Conservation (phyloP, 2,329 filamentous ascomycete genomes). For the Fusarium transvaalense region DNA sequence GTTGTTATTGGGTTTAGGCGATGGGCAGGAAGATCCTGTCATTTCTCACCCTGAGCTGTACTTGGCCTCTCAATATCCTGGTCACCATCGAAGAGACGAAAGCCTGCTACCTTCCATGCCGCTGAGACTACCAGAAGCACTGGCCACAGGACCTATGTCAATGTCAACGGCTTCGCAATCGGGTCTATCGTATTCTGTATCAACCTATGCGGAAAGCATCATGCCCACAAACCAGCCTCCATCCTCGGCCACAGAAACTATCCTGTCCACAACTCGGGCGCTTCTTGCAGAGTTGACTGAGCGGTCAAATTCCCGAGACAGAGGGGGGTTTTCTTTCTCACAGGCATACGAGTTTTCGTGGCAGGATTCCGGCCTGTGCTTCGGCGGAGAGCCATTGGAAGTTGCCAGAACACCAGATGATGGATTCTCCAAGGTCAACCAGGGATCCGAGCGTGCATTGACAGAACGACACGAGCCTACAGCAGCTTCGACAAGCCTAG, state of each 20-base stretch:
- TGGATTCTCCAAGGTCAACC: background rate
- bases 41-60: fast-evolving
- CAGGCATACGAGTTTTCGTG: constrained; percentile 10
- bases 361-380: background rate
- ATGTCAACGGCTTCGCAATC: background rate
- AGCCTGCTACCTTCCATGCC: fast-evolving
- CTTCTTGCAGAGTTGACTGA: too few relatives aligned
- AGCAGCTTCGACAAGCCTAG: too few relatives aligned
- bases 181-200: background rate
- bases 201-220: background rate
- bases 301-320: background rate
- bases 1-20: background rate
- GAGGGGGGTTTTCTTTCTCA: fast-evolving
- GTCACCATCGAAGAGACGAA: fast-evolving
- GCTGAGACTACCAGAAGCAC: fast-evolving
- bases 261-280: too few relatives aligned
- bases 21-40: background rate
- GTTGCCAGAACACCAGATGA: background rate
- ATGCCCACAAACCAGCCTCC: background rate
- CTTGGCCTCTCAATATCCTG: fast-evolving
- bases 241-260: too few relatives aligned
- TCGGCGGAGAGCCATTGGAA: background rate
- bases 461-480: background rate
- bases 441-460: background rate
- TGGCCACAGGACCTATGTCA: fast-evolving